Base-by-base conservation (phyloP, 2,329 filamentous ascomycete genomes). In the Tolypocladium pustulatum region DNA sequence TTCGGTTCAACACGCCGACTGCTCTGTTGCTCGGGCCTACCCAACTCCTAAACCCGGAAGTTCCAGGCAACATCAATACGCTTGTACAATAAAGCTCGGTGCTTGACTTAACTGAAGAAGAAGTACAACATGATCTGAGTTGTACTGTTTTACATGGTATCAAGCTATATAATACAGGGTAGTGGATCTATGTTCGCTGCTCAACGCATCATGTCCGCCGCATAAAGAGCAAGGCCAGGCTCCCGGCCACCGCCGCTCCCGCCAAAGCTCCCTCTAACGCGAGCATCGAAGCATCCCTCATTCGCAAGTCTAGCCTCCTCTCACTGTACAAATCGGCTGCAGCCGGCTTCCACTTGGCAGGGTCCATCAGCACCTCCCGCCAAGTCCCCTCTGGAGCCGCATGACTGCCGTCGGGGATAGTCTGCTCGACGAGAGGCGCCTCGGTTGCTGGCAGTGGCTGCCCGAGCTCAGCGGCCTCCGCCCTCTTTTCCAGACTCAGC, bases 271-370 rank as follows among this genome's bases (percentile, higher is more conserved):
- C 82, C 71, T 91, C 83, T 40, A 90, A 73, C 55, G 82, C 86
- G 63, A 89, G 75, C n/a, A 87, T 72, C 2, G 88, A 90, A 37
- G 88, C 74, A 65, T 92, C 88, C 57, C 83, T 81, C 77, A 89
- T 89, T 51, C 82, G 81, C 61, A 90, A 66, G 55, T 80, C 76
- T 66, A 91, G 75, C 61, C 73, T 75, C 63, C 84, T 78, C 58
- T 90, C 84, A 71, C 87, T 90, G 72, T 81, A 83, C 20, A 90
- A 71, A 62, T 90, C 86, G 46, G 74, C 66, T 6, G 81, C 65
- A 4, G 74, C 75, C 8, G 76, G 73, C 65, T 74, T 78, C 77
- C 82, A 84, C 60, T 72, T 68, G 4, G 66, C 62, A 1, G 75
- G 75, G 43, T 80, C 72, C 17, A 67, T 61, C 10, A 81, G 61